Evolutionary conservation across 1,284 basidiomycete genomes (phyloP), one percentile per base, ranked within the genome.

Genomic region (Trametes polyzona): DNA sequence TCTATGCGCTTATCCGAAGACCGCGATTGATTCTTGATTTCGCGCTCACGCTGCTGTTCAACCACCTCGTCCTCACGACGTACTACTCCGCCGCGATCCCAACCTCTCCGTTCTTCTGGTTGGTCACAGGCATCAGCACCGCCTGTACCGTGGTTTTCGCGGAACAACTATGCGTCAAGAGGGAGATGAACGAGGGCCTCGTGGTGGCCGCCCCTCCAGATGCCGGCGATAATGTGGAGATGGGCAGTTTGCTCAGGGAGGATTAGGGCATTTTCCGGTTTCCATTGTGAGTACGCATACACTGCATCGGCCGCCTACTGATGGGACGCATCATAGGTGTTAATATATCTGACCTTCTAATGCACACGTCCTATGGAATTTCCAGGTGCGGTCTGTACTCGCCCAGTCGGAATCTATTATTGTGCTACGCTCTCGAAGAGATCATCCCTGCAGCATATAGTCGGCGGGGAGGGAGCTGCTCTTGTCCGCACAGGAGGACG

Each of bases 21-120:
- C 96, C 97, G 40, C 93, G 95, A 5, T 84, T 97, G 67, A 91
- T 99, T 68, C 87, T 99, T 64, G 96, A 99, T 76, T 98, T 98
- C 74, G 81, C 91, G 8, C 73, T 96, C 55, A 98, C 97, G 0
- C 84, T 98, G 50, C 77, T 92, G 52, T 89, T 97, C 78, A 88
- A 91, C 69, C 95, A 99, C 74, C 76, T 97, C 47, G 86, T 98
- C 51, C 76, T 98, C 52, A 96, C 95, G 42, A 94, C 92, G 16
- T 96, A 95, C 74, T 97, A 96, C 74, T 87, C 95, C 2, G 85
- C 87, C 43, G 82, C 88, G 6, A 79, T 98, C 69, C 96, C 97
- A 2, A 90, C 91, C 0, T 94, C 92, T 4, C 69, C 93, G 42
- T 98, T 95, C 79, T 96, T 91, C 76, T 98, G 94, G 91, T 68